Percentiles rank a stretch among this genome's conserved stretches.
Conservation (phyloP, 495 filamentous ascomycete species). For the Daldinia vernicosa region DNA sequence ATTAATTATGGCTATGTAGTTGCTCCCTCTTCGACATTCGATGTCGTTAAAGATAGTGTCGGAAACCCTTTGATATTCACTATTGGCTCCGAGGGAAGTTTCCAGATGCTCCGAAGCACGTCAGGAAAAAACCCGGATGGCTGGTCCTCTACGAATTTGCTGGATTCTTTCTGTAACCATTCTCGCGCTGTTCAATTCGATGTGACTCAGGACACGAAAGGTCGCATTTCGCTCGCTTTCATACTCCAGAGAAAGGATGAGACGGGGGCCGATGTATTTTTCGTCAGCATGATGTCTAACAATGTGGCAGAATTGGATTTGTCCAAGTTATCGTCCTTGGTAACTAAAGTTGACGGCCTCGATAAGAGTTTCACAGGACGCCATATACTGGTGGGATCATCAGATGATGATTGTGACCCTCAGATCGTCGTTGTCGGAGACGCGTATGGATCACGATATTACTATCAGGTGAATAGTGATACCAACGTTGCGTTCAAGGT, state of each 20-base stretch:
- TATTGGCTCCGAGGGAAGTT: not conserved
- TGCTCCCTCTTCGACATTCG: not conserved
- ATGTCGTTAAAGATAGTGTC: not conserved
- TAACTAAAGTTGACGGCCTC: not conserved
- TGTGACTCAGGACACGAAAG: not conserved
- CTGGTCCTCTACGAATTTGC: not conserved
- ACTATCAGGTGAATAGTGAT: not conserved
- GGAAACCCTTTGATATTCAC: not conserved
- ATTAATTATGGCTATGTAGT: not conserved
- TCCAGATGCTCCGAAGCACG: not conserved
- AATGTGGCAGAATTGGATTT: not conserved
- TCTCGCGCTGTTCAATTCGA: not conserved
- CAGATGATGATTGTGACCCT: not conserved
- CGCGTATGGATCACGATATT: not conserved
- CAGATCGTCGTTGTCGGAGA: not conserved
- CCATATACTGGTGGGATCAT: not conserved
- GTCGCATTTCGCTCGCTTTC: not conserved
- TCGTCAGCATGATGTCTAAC: not conserved
- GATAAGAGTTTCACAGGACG: not conserved
- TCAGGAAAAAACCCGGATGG: not conserved
- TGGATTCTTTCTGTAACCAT: not conserved
- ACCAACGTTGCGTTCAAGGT: not conserved
- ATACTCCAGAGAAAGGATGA: not conserved
- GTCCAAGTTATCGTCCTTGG: not conserved
- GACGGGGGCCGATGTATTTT: not conserved